Base-by-base conservation (phyloP, 2,329 filamentous ascomycete genomes). In the Penicillium sp. region DNA sequence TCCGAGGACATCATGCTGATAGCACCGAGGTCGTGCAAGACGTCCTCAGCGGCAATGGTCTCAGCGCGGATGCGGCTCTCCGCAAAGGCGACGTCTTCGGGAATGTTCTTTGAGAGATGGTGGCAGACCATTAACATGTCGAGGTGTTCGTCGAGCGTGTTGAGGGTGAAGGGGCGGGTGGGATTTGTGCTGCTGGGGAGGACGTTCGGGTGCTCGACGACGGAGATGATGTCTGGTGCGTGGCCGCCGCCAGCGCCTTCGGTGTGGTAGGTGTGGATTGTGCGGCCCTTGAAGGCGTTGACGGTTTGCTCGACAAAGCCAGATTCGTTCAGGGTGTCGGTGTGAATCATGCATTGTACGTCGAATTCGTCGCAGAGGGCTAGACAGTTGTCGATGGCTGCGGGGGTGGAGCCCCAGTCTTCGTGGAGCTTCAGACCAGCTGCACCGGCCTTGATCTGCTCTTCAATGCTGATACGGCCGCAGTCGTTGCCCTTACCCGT, bases 51-150 rank as follows among this genome's bases (percentile, higher is more conserved):
- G 0, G 93, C 94, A 73, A 98, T 98, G 38, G 94, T 98, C 80
- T 98, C 93, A 66, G 92, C 92, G 60, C 94, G 90, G 77, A 98
- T 98, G 42, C 94, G 91, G 38, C 88, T 92, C 80, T 98, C 94
- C 52, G 94, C 94, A 72, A 98, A 98, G 1, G 93, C 93, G 14
- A 98, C 90, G 74, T 98, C 94, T 79, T 98, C 94, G 60, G 93
- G 92, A 61, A 97, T 97, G 77, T 97, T 89, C 77, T 91, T 92
- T 55, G 89, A 93, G 10, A 98, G 82, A 73, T 98, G 94, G 77
- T 98, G 94, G 81, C 94, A 98, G 40, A 97, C 92, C 94, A 97
- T 97, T 51, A 97, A 82, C 94, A 98, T 98, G 80, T 98, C 94
- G 14, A 97, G 85, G 78, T 98, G 94, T 78, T 98, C 94, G 73